Evolutionary conservation across 768 basidiomycete genomes (phyloP).

Genomic region (Tulasnella sp.): DNA sequence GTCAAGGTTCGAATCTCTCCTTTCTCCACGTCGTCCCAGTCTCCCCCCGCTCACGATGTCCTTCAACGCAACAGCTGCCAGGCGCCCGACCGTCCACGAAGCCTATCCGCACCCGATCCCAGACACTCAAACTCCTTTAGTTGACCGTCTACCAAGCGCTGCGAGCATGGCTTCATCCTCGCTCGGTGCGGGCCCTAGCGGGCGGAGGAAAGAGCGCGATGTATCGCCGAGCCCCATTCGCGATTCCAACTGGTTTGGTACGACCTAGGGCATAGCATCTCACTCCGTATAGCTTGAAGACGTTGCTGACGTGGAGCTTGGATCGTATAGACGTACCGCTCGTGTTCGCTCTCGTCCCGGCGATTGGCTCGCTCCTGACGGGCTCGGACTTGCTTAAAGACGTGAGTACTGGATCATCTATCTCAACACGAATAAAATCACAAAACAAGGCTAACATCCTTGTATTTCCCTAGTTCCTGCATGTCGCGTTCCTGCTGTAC

Average conservation of each 20-base stretch:
- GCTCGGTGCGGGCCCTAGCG: too few species aligned
- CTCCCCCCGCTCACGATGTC: too few species aligned
- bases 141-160: background rate
- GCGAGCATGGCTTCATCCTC: background rate
- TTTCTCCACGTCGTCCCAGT: too few species aligned
- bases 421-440: too few species aligned
- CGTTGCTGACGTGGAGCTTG: background rate
- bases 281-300: background rate
- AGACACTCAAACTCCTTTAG: background rate
- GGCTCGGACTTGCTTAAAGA: conserved; percentile 71
- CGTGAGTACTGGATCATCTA: too few species aligned
- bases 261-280: background rate
- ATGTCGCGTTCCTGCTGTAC: conserved; percentile 28
- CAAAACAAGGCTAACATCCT: too few species aligned
- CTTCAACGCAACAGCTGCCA: too few species aligned
- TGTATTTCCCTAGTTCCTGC: background rate
- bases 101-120: background rate
- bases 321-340: conserved; percentile 7
- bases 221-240: background rate
- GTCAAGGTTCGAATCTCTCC: background rate
- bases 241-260: conserved; percentile 6
- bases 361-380: conserved; percentile 68
- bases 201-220: background rate
- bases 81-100: background rate
- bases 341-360: conserved; percentile 52